Conservation (phyloP, 225 moss, liverwort and hornwort genomes). For the Polytrichum commune region DNA sequence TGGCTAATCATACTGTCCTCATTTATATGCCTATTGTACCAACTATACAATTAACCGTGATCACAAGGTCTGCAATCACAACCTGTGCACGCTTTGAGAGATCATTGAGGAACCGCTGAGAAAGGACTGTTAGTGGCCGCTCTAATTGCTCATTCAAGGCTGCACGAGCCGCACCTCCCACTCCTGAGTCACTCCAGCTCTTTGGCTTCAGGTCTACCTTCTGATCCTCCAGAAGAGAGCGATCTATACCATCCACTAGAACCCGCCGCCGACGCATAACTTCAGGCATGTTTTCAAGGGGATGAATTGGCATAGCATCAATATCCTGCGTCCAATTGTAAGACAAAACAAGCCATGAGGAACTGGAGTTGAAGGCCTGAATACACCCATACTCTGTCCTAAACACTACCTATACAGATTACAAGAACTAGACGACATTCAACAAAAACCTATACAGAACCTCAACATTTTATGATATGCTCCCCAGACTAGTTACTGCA, state of each 20-base stretch:
- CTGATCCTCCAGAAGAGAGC: slow-evolving; percentile 50
- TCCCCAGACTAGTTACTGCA: not conserved
- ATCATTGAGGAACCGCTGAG: slow-evolving; percentile 71
- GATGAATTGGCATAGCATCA: slow-evolving; percentile 94
- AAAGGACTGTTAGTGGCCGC: slow-evolving; percentile 56
- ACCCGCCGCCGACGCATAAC: slow-evolving; percentile 76
- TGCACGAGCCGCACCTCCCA: slow-evolving; percentile 82
- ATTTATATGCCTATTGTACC: too few species aligned
- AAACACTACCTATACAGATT: too few species aligned
- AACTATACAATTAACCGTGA: too few species aligned
- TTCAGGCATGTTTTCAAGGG: slow-evolving; percentile 96
- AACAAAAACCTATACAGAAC: too few species aligned
- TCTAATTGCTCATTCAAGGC: slow-evolving; percentile 90
- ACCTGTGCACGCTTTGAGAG: slow-evolving; percentile 91
- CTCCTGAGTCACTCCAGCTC: slow-evolving; percentile 52
- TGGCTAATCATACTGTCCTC: too few species aligned
- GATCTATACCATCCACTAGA: slow-evolving; percentile 63
- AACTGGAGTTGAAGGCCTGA: too few species aligned
- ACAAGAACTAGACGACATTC: too few species aligned
- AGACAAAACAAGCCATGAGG: too few species aligned
- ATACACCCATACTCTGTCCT: too few species aligned
- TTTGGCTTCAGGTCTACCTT: slow-evolving; percentile 46
- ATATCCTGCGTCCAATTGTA: slow-evolving; percentile 53
- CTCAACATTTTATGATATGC: too few species aligned
- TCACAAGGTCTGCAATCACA: slow-evolving; percentile 9